Evolutionary conservation across 2,329 filamentous ascomycete species (phyloP).

Genomic region (Byssoonygena ceratinophila): DNA sequence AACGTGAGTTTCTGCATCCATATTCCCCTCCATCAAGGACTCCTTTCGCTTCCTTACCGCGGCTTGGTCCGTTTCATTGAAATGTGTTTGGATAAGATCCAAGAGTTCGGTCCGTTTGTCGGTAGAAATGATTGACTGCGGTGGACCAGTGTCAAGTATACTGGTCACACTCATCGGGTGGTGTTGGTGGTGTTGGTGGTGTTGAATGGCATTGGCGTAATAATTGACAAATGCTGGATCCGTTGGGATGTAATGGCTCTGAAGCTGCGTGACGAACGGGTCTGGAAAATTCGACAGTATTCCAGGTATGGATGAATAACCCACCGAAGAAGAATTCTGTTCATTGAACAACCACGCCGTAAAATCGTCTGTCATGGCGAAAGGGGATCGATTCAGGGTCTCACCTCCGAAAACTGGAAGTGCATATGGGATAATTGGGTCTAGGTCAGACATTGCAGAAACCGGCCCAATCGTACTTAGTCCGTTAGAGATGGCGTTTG

Average conservation of each 20-base stretch:
- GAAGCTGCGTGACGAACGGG: slow-evolving; percentile 33
- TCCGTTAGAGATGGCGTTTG: slow-evolving; percentile 22
- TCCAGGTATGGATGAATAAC: slow-evolving; percentile 37
- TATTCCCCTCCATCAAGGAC: slow-evolving; percentile 66
- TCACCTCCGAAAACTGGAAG: slow-evolving; percentile 83
- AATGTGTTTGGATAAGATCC: slow-evolving; percentile 68
- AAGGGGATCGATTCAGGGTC: slow-evolving; percentile 73
- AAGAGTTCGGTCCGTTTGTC: slow-evolving; percentile 76
- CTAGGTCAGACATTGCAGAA: slow-evolving; percentile 25
- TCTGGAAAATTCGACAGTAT: slow-evolving; percentile 36
- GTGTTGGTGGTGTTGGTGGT: slow-evolving; percentile 53
- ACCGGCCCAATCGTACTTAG: slow-evolving; percentile 22
- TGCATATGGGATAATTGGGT: slow-evolving; percentile 36
- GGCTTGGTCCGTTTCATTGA: slow-evolving; percentile 68
- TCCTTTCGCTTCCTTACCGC: slow-evolving; percentile 66
- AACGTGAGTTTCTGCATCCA: slow-evolving; percentile 50
- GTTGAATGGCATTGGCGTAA: slow-evolving; percentile 36
- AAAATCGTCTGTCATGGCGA: slow-evolving; percentile 78
- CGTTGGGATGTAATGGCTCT: slow-evolving; percentile 42
- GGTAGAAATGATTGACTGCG: slow-evolving; percentile 72
- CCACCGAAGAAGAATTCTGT: slow-evolving; percentile 44
- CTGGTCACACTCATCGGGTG: slow-evolving; percentile 87
- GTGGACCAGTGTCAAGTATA: slow-evolving; percentile 66
- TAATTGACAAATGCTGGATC: slow-evolving; percentile 41
- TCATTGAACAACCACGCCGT: slow-evolving; percentile 75